A percentile compares a stretch with the other conserved stretches of the same genome.
phyloP scores from a whole-genome alignment of 805 yeast species.

The Metschnikowia matae region DNA sequence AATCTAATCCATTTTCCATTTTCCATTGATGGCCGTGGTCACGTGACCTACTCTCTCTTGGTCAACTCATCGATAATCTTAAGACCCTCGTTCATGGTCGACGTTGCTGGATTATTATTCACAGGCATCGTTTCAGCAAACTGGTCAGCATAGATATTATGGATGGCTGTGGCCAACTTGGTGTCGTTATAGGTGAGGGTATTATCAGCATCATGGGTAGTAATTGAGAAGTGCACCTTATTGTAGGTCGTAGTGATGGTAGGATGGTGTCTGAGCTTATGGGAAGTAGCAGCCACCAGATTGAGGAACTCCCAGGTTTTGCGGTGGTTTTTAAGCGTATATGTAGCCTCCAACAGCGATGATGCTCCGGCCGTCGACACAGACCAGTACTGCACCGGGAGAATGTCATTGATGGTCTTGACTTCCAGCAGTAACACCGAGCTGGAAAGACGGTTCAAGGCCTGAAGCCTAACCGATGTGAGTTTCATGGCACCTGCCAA shows the following conservation, averaged over 20 bases:
- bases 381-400: constrained; percentile 17
- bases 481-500: not conserved
- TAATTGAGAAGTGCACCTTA: constrained; percentile 47
- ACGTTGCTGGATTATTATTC: not conserved
- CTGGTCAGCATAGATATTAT: constrained; percentile 9
- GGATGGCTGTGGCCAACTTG: constrained; percentile 46
- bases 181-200: constrained; percentile 55
- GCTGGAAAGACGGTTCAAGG: constrained; percentile 5
- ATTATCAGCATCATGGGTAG: constrained; percentile 60
- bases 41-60: constrained; percentile 6
- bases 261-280: constrained; percentile 66
- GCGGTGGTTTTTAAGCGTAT: constrained; percentile 48
- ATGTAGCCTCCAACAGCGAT: constrained; percentile 29
- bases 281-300: constrained; percentile 53
- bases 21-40: not conserved
- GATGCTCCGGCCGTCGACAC: not conserved
- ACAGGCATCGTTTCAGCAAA: constrained; percentile 8
- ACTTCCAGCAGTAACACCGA: constrained; percentile 14
- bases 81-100: constrained; percentile 11
- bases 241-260: constrained; percentile 62
- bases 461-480: not conserved
- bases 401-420: constrained; percentile 52
- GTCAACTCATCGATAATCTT: constrained; percentile 15
- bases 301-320: constrained; percentile 66
- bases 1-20: too few species aligned